Evolutionary conservation across 1,284 basidiomycete genomes (phyloP).

Genomic region (Microbotryum scabiosae): DNA sequence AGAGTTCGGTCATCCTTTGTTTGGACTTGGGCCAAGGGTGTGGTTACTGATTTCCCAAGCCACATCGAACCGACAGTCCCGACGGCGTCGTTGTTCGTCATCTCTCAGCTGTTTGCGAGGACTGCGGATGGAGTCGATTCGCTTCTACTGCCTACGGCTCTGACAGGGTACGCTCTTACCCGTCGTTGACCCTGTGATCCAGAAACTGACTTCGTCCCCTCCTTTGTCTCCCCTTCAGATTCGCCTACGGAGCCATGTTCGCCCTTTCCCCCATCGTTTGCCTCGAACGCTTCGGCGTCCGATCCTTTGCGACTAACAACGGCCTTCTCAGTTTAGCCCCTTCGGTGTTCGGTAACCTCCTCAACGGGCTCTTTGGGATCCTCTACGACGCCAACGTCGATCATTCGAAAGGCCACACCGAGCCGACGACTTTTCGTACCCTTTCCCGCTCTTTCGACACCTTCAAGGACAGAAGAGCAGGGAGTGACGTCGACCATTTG

Average conservation of each 20-base stretch:
- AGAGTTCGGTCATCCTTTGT: background rate
- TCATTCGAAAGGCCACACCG: background rate
- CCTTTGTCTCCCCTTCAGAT: background rate
- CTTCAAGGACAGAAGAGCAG: background rate
- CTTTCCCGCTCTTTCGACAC: background rate
- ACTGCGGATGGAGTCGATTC: slow-evolving; percentile 2
- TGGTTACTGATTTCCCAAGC: background rate
- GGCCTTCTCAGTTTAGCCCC: slow-evolving; percentile 11
- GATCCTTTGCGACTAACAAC: slow-evolving; percentile 7
- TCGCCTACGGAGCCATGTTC: slow-evolving; percentile 21
- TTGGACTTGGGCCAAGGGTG: background rate
- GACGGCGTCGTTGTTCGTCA: slow-evolving; percentile 14
- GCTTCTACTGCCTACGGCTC: slow-evolving; percentile 8
- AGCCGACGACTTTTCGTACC: background rate
- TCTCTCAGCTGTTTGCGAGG: slow-evolving; percentile 17
- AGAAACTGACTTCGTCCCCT: background rate
- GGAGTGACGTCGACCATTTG: background rate
- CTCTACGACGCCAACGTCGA: slow-evolving; percentile 20
- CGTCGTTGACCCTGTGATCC: background rate
- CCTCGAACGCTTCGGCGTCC: slow-evolving; percentile 24
- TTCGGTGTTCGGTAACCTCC: slow-evolving; percentile 9
- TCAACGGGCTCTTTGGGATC: slow-evolving; percentile 16
- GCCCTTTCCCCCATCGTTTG: slow-evolving; percentile 13
- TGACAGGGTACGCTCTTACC: slow-evolving; percentile 6
- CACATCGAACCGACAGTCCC: slow-evolving; percentile 1